Base-by-base conservation (phyloP, 805 yeast genomes). In the Yarrowia keelungensis region DNA sequence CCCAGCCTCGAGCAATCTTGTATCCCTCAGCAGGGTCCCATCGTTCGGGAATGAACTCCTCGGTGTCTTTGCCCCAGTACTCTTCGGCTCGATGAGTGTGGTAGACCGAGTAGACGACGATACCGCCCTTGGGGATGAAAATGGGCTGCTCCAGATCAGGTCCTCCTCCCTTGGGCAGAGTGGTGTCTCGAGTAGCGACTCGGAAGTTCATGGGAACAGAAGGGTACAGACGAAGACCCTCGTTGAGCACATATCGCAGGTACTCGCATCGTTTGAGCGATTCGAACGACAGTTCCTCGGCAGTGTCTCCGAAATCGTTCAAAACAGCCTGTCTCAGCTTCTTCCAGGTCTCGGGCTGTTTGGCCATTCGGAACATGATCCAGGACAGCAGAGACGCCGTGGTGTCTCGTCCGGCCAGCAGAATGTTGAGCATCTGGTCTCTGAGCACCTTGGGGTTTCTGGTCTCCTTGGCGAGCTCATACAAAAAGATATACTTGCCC, bases 331-430 rank as follows among this genome's bases (percentile, higher is more conserved):
- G 74, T 62, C 84, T 79, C 69, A 84, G 77, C 67, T 75, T 74
- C 22, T 70, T 49, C 70, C 72, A 76, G 11, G 75, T 73, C 5
- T 73, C 69, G 32, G 74, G 74, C 72, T 83, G 75, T 67, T 82
- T 76, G 12, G 84, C 81, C 65, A 84, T 78, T 72, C 83, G 82
- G 71, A 76, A 82, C 62, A 83, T 77, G 32, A 80, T 73, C 74
- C 80, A 83, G 10, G 85, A 80, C 65, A 84, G 78, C 41, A 83
- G 76, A 2, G 83, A 81, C 5, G 87, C 87, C 10, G 87, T 84
- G 49, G 87, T 84, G 71, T 85, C 87, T 72, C 87, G 79, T 35
- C 86, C 87, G 11, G 87, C 87, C 19, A 84, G 74, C 69, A 84
- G 77, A 68, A 85, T 81, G 72, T 83, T 84, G 74, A 84, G 77